phyloP scores from a whole-genome alignment of 192 early-diverging fungal genomes.

The Endogone sp. region DNA sequence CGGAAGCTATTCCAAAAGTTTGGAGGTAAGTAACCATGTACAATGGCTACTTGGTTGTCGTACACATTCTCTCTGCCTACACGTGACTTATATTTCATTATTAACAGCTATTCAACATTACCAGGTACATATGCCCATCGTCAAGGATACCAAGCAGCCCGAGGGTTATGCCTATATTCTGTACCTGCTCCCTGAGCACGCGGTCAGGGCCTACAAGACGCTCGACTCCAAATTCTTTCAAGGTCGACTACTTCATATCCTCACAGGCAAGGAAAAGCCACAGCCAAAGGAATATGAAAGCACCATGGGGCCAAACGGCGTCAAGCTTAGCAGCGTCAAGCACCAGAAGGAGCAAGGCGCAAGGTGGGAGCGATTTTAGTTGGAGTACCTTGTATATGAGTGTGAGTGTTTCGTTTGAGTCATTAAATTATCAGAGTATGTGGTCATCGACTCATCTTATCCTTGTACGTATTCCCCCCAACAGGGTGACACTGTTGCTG shows the following conservation, averaged over 20 bases:
- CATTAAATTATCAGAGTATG: no score
- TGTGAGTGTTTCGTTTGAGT: conserved; percentile 55
- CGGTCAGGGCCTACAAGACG: conserved; percentile 78
- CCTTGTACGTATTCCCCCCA: no score
- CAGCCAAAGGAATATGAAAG: conserved; percentile 47
- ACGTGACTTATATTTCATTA: no score
- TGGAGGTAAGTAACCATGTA: conserved; percentile 82
- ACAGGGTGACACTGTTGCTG: conserved; percentile 87
- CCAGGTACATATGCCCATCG: conserved; percentile 89
- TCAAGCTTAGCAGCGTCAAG: conserved; percentile 67
- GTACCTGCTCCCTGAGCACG: conserved; percentile 90
- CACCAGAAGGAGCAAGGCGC: conserved; percentile 78
- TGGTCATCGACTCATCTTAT: no score
- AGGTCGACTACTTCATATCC: conserved; percentile 89
- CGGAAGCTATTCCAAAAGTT: conserved; percentile 77
- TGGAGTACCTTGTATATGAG: conserved; percentile 98
- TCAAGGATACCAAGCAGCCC: conserved; percentile 86
- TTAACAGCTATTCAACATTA: no score
- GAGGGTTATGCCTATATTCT: conserved; percentile 93
- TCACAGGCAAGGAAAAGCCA: conserved; percentile 86
- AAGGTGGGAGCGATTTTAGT: conserved; percentile 81
- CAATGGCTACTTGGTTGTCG: no score
- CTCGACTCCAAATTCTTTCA: conserved; percentile 86
- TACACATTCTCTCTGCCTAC: no score
- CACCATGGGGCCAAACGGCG: conserved; percentile 42